Conservation (phyloP, 2,329 filamentous ascomycete genomes). For the Coleophoma crateriformis region DNA sequence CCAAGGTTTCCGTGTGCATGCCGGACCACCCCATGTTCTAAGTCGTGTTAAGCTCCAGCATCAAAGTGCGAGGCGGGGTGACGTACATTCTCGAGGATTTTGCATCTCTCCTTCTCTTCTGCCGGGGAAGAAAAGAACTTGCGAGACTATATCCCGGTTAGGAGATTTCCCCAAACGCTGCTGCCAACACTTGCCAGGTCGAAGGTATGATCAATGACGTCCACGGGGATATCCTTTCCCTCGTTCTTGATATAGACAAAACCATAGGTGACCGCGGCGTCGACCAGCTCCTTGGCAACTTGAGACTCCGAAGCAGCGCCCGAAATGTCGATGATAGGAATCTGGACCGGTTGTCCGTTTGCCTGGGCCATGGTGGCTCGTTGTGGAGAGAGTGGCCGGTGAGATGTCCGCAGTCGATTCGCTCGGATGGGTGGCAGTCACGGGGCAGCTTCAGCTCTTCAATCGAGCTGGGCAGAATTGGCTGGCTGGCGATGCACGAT, state of each 20-base stretch:
- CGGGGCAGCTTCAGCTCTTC: no score
- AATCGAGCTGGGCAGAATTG: no score
- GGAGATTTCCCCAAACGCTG: not conserved
- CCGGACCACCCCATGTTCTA: constrained; percentile 86
- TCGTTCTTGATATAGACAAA: constrained; percentile 85
- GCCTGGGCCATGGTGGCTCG: constrained; percentile 3
- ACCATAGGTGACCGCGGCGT: constrained; percentile 76
- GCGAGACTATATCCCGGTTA: constrained; percentile 46
- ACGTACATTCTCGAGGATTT: constrained; percentile 59
- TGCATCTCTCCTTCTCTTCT: constrained; percentile 68
- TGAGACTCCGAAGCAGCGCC: constrained; percentile 46
- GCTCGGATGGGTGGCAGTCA: no score
- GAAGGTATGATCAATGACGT: constrained; percentile 68
- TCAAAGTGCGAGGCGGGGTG: constrained; percentile 22
- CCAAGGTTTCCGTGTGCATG: constrained; percentile 83
- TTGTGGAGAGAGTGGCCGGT: not conserved
- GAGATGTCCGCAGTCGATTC: not conserved
- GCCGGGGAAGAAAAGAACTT: constrained; percentile 66
- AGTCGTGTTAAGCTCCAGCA: constrained; percentile 12
- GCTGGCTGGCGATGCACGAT: no score
- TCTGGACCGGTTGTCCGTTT: constrained; percentile 26
- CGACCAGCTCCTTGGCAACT: constrained; percentile 64
- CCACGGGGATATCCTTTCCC: constrained; percentile 59
- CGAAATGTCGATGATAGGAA: constrained; percentile 82
- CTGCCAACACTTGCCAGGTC: constrained; percentile 48